Conservation (phyloP, 305 asterid genomes). For the Solanum hybrid region DNA sequence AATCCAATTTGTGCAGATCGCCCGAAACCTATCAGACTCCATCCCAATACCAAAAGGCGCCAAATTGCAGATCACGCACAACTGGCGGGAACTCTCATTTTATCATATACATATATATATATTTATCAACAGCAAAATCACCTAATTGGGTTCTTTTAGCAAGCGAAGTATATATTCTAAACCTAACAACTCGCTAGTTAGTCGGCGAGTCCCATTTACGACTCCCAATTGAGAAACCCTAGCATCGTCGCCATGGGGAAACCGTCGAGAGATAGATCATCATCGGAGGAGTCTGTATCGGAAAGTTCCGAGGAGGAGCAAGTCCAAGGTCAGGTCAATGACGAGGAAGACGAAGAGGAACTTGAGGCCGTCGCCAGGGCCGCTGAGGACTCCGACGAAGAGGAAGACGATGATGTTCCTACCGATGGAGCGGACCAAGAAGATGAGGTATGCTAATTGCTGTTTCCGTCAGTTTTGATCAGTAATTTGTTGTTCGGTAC, state of each 20-base stretch:
- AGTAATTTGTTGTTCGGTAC: background rate
- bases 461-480: background rate
- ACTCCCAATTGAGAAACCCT: background rate
- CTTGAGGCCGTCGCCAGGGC: slow-evolving; percentile 82
- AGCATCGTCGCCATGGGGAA: slow-evolving; percentile 41
- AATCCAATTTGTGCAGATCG: background rate
- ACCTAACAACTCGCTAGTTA: background rate
- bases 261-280: slow-evolving; percentile 43
- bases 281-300: slow-evolving; percentile 34
- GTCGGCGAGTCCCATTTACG: background rate
- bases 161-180: background rate
- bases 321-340: slow-evolving; percentile 44
- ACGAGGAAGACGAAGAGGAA: slow-evolving; percentile 87
- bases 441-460: slow-evolving; percentile 38
- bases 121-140: background rate
- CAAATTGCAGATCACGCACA: background rate
- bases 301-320: slow-evolving; percentile 25
- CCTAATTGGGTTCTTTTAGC: background rate
- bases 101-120: background rate
- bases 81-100: background rate
- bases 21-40: background rate
- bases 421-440: slow-evolving; percentile 29
- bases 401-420: slow-evolving; percentile 36
- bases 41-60: background rate
- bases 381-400: slow-evolving; percentile 47